These are phyloP conservation scores for Bipolaris sorokiniana DNA, from an alignment of 2,329 filamentous ascomycete species.

Conservation along the genomic window DNA sequence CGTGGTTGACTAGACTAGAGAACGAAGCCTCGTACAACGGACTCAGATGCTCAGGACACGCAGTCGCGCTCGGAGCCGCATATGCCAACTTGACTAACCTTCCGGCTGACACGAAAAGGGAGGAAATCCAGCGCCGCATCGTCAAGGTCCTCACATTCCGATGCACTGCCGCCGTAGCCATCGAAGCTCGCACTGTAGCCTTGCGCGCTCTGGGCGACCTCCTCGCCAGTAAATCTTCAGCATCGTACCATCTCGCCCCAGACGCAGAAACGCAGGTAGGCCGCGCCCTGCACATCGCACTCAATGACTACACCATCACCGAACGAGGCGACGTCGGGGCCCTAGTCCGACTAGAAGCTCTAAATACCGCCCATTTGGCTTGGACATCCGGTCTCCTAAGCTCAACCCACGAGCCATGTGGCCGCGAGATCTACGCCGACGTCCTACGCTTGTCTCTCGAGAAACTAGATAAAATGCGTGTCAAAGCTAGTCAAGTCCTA, in stretches of 20 bases:
- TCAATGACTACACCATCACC: slow-evolving; percentile 92
- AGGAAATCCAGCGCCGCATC: slow-evolving; percentile 32
- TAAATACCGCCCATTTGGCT: slow-evolving; percentile 66
- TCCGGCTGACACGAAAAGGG: background rate
- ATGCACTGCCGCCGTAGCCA: slow-evolving; percentile 46
- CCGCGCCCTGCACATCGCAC: slow-evolving; percentile 50
- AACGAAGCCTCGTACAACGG: slow-evolving; percentile 50
- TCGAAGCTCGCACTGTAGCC: slow-evolving; percentile 55
- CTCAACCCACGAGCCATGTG: slow-evolving; percentile 14
- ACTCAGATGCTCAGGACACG: slow-evolving; percentile 50
- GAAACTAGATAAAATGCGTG: slow-evolving; percentile 85
- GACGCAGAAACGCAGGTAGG: slow-evolving; percentile 33
- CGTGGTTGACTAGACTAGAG: slow-evolving; percentile 42
- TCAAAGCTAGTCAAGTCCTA: slow-evolving; percentile 36
- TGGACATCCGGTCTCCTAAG: slow-evolving; percentile 34
- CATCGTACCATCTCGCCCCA: slow-evolving; percentile 9
- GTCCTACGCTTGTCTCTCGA: slow-evolving; percentile 77
- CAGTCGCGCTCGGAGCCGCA: slow-evolving; percentile 53
- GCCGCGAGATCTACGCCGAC: slow-evolving; percentile 42
- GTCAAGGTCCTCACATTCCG: slow-evolving; percentile 46
- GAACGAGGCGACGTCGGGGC: slow-evolving; percentile 90
- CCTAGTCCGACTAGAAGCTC: slow-evolving; percentile 78
- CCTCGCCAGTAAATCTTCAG: slow-evolving; percentile 21
- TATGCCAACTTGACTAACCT: slow-evolving; percentile 29
- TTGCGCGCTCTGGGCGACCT: slow-evolving; percentile 50